These are phyloP conservation scores for Coniochaeta sp. DNA, from an alignment of 2,329 filamentous ascomycete genomes.

Conservation along the genomic window DNA sequence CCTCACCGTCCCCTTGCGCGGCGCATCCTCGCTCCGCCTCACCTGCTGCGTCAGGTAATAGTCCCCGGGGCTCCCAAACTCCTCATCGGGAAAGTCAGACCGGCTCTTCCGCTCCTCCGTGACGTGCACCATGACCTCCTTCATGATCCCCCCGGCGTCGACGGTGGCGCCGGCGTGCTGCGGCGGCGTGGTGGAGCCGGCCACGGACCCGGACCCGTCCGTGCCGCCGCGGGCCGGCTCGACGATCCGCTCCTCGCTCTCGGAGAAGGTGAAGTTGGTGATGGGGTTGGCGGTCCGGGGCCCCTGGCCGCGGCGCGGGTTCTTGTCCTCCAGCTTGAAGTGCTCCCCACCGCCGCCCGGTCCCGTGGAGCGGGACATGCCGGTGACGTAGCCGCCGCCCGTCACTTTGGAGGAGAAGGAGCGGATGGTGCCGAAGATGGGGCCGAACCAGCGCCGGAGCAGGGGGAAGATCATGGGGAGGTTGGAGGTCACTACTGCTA, in stretches of 20 bases:
- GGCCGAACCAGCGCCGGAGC: conserved; percentile 26
- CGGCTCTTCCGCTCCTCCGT: conserved; percentile 8
- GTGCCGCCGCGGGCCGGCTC: neutral
- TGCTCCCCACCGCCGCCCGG: conserved; percentile 5
- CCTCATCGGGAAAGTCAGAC: neutral
- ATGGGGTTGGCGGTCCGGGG: conserved; percentile 18
- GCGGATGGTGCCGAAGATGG: conserved; percentile 26
- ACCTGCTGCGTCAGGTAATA: conserved; percentile 13
- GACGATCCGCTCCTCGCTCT: conserved; percentile 18
- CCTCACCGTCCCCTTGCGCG: neutral
- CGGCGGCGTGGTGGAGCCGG: neutral
- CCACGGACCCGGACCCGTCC: too few relatives aligned
- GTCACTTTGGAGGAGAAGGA: conserved; percentile 13
- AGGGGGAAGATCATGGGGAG: conserved; percentile 33
- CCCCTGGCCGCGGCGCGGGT: conserved; percentile 17
- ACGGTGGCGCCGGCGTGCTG: too few relatives aligned
- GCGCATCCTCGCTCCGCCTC: conserved; percentile 6
- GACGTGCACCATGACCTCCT: conserved; percentile 12
- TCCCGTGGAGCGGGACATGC: conserved; percentile 6
- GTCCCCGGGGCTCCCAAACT: conserved; percentile 8
- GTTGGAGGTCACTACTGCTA: conserved; percentile 29
- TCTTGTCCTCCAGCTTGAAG: conserved; percentile 18
- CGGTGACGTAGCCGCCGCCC: neutral
- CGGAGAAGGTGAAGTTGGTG: conserved; percentile 16
- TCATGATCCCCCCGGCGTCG: conserved; percentile 9